Percentiles rank a stretch among this genome's conserved stretches.
Conservation (phyloP, 2,329 filamentous ascomycete species). For the Cyanodermella asteris region DNA sequence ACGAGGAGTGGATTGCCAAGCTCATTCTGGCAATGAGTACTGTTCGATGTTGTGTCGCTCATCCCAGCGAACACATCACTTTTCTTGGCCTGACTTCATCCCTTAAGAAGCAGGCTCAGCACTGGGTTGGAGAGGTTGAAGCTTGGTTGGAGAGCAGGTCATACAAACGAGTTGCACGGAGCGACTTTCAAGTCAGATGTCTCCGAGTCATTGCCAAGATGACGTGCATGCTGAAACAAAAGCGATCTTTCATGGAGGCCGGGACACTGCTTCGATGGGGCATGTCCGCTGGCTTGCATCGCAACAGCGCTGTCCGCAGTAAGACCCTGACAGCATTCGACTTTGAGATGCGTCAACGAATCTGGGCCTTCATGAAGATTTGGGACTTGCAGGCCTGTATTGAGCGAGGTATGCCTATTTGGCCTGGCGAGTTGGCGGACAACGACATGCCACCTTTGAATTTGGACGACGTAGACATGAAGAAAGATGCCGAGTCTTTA, state of each 20-base stretch:
- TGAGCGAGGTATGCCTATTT: slow-evolving; percentile 31
- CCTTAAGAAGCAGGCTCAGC: slow-evolving; percentile 21
- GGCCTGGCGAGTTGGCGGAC: slow-evolving; percentile 20
- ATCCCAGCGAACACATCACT: slow-evolving; percentile 19
- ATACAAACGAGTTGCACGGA: slow-evolving; percentile 29
- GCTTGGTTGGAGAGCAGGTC: slow-evolving; percentile 22
- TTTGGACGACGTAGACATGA: slow-evolving; percentile 27
- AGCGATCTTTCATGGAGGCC: slow-evolving; percentile 29
- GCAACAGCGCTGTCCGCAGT: slow-evolving; percentile 14
- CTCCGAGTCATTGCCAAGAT: slow-evolving; percentile 28
- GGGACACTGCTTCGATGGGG: slow-evolving; percentile 30
- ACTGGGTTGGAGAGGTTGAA: slow-evolving; percentile 21
- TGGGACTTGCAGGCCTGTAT: slow-evolving; percentile 33
- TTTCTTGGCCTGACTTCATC: slow-evolving; percentile 10
- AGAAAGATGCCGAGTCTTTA: slow-evolving; percentile 13
- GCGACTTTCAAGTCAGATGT: slow-evolving; percentile 28
- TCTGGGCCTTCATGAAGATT: slow-evolving; percentile 36
- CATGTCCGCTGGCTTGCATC: slow-evolving; percentile 31
- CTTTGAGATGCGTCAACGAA: slow-evolving; percentile 26
- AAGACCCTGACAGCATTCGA: slow-evolving; percentile 17
- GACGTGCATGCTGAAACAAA: slow-evolving; percentile 28
- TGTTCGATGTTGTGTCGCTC: slow-evolving; percentile 19
- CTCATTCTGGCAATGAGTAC: no score
- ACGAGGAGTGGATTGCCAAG: no score
- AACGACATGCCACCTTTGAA: slow-evolving; percentile 28